These are phyloP conservation scores for Alternaria viburni DNA, from an alignment of 2,329 filamentous ascomycete genomes.

Conservation along the genomic window DNA sequence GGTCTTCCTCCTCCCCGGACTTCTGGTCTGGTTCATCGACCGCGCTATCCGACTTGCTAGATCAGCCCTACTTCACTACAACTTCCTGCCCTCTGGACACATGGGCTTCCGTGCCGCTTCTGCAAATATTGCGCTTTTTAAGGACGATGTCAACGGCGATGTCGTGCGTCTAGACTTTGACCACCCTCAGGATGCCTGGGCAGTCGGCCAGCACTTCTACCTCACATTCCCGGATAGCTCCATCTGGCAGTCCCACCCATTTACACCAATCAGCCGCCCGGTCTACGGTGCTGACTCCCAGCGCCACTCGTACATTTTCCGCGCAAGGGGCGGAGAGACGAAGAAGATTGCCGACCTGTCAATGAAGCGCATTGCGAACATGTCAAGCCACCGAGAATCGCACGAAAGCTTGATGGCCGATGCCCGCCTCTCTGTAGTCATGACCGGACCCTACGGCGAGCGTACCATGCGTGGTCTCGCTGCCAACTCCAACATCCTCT, in stretches of 20 bases:
- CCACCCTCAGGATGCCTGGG: slow-evolving; percentile 67
- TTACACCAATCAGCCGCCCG: slow-evolving; percentile 52
- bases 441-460: slow-evolving; percentile 46
- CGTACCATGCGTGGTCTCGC: slow-evolving; percentile 30
- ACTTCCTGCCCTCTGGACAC: slow-evolving; percentile 37
- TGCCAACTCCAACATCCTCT: slow-evolving; percentile 39
- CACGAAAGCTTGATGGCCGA: slow-evolving; percentile 30
- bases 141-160: slow-evolving; percentile 53
- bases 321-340: slow-evolving; percentile 43
- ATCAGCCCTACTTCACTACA: slow-evolving; percentile 65
- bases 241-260: slow-evolving; percentile 76
- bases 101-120: slow-evolving; percentile 39
- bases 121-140: slow-evolving; percentile 38
- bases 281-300: slow-evolving; percentile 32
- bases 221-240: slow-evolving; percentile 70
- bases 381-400: slow-evolving; percentile 27
- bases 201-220: slow-evolving; percentile 74
- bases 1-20: slow-evolving; percentile 53
- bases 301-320: slow-evolving; percentile 45
- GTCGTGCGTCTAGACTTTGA: slow-evolving; percentile 70
- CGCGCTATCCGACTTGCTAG: slow-evolving; percentile 65
- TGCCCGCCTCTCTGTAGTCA: slow-evolving; percentile 38
- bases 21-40: slow-evolving; percentile 71
- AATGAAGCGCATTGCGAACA: slow-evolving; percentile 29
- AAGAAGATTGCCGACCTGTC: slow-evolving; percentile 42